These are phyloP conservation scores for Dysphania ambrosioides DNA, from an alignment of 148 eudicot species.

Conservation along the genomic window DNA sequence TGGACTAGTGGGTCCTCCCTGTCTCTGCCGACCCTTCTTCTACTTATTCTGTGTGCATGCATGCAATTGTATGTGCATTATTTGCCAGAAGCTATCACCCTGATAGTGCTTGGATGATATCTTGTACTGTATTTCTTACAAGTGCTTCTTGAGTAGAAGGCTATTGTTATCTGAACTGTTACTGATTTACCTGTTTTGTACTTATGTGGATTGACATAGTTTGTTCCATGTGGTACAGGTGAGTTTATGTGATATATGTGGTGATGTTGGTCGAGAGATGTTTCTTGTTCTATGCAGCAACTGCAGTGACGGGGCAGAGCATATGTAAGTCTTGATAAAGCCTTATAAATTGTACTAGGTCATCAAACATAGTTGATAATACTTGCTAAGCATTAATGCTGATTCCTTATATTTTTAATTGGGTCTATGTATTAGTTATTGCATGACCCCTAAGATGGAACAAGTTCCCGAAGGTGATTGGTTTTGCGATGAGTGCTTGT, in stretches of 20 bases:
- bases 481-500: slow-evolving; percentile 45
- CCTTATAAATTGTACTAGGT: not conserved
- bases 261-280: slow-evolving; percentile 46
- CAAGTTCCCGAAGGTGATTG: slow-evolving; percentile 40
- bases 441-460: slow-evolving; percentile 43
- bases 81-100: not conserved
- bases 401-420: not conserved
- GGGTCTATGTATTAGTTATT: slow-evolving; percentile 31
- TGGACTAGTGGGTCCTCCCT: not conserved
- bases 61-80: slow-evolving; percentile 5
- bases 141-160: not conserved
- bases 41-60: not conserved
- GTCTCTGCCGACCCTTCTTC: not conserved
- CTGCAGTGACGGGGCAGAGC: slow-evolving; percentile 51
- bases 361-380: too few relatives aligned
- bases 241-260: slow-evolving; percentile 47
- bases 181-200: not conserved
- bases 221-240: slow-evolving; percentile 31
- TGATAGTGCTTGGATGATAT: slow-evolving; percentile 1
- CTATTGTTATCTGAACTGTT: not conserved
- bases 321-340: slow-evolving; percentile 32
- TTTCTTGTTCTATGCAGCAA: slow-evolving; percentile 44
- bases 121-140: not conserved
- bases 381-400: too few relatives aligned
- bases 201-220: slow-evolving; percentile 12